Base-by-base conservation (phyloP, 208 protist genomes). In the Leishmania mexicana region DNA sequence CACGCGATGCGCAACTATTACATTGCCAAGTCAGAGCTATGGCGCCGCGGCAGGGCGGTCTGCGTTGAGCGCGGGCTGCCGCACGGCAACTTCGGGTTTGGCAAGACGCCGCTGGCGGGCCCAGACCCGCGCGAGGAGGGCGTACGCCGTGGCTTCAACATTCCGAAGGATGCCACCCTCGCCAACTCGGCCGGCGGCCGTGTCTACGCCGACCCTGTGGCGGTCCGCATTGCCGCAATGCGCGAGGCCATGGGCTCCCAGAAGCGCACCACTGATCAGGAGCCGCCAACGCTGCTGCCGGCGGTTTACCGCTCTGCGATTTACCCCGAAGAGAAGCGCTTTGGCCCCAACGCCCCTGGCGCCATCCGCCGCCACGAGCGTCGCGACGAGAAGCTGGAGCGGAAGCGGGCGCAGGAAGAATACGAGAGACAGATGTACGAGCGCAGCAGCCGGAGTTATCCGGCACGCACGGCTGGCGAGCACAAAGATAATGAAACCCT, bases 231-330 rank as follows among this genome's bases (percentile, higher is more conserved):
- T 40, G 82, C 85, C 7, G 81, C 76, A 51, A 85, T 83, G 81
- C 77, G 78, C 28, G 81, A 83, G 70, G 47, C 53, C 15, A 49
- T 73, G 64, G 47, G 45, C 35, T 65, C 75, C 76, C 81, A 75
- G 82, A 75, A 67, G 51, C 65, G 35, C 47, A 68, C 84, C 71
- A 68, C 35, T 19, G 81, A 75, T 67, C 35, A 72, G 57, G 83
- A 80, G 58, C 68, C 85, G 40, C 40, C 79, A 7, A 87, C 86
- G 62, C 76, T 92, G 57, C 88, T 97, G 49, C 94, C 94, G 1
- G 79, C 85, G 40, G 80, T 95, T 40, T 96, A 97, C 87, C 87
- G 88, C 75, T 91, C 93, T 7, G 95, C 93, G n/a, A 94, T 94
- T 67, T 78, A 90, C 31, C 81, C 83, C 24, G 80, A 86, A 57